Evolutionary conservation across 805 yeast species (phyloP), one percentile per base, ranked within the genome.

Genomic region (Starmera pachycereana): DNA sequence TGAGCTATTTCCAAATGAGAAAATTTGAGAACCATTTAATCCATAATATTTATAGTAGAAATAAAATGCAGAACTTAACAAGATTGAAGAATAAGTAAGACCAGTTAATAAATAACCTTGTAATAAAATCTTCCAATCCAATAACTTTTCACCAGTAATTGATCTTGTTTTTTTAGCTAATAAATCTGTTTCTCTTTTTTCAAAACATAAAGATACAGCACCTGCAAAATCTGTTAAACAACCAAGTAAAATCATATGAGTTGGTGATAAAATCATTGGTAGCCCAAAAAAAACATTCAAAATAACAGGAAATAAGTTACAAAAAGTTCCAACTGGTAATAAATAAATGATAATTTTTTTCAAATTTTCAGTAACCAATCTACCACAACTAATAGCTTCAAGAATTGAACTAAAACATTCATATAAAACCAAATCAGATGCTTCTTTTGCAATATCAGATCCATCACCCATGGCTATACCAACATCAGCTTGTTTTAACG

Each of bases 401-500:
- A 66, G 52, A 27, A 68, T 52, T 4, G 58, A 53, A 8, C 48
- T 41, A 38, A 52, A 52, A 7, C 50, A 45, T n/a, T 52, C 54
- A 36, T 50, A 32, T 33, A 52, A 39, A 18, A 52, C 48, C 35
- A 52, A 35, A 37, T 52, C 55, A 14, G 52, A 44, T 11, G 55
- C 52, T 36, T 51, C 55, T 37, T 51, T 51, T 3, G 55, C 55
- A 40, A 52, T 46, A 29, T 52, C 56, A 16, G 56, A 49, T 8
- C 51, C 56, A 27, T 49, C 52, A n/a, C 69, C 69, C 71, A 84
- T 81, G 5, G 88, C 81, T 50, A 84, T 81, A 44, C 94, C 94
- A 49, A 83, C 79, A 57, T 83, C 90, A 6, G 94, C 92, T 52
- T 83, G 70, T 56, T 81, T 82, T 49, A 83, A 67, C 6, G 94